Percentiles rank a stretch among this genome's conserved stretches.
phyloP scores from a whole-genome alignment of 257 asterid species.

The Striga asiatica region DNA sequence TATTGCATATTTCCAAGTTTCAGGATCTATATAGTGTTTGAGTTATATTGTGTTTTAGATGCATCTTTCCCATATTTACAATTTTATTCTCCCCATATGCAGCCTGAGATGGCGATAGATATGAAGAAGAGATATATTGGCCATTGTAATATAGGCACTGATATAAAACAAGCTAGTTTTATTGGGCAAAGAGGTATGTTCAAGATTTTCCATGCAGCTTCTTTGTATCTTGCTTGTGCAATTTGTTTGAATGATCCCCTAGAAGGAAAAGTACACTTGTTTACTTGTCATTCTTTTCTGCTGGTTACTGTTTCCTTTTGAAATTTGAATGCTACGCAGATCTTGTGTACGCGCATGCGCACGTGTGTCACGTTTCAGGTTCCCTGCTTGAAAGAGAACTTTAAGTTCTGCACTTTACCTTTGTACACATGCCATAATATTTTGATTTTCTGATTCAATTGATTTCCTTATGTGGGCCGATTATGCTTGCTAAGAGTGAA shows the following conservation, averaged over 20 bases:
- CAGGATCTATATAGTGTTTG: no score
- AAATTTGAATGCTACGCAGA: neutral
- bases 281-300: neutral
- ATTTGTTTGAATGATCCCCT: neutral
- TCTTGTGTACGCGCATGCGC: neutral
- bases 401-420: neutral
- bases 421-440: neutral
- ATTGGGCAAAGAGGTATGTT: conserved; percentile 78
- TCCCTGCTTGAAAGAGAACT: neutral
- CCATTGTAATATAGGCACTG: conserved; percentile 89
- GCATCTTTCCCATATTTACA: neutral
- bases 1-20: neutral
- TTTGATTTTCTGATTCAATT: neutral
- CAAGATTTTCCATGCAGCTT: conserved; percentile 6
- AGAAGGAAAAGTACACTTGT: neutral
- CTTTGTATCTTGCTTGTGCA: conserved; percentile 11
- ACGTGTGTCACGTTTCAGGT: no score
- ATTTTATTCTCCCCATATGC: conserved; percentile 21
- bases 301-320: neutral
- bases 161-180: conserved; percentile 95
- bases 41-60: no score
- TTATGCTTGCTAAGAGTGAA: no score
- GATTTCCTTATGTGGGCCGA: no score
- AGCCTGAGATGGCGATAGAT: conserved; percentile 81
- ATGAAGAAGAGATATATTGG: conserved; percentile 92